phyloP scores from a whole-genome alignment of 768 basidiomycete genomes.

The Auricularia heimuer region DNA sequence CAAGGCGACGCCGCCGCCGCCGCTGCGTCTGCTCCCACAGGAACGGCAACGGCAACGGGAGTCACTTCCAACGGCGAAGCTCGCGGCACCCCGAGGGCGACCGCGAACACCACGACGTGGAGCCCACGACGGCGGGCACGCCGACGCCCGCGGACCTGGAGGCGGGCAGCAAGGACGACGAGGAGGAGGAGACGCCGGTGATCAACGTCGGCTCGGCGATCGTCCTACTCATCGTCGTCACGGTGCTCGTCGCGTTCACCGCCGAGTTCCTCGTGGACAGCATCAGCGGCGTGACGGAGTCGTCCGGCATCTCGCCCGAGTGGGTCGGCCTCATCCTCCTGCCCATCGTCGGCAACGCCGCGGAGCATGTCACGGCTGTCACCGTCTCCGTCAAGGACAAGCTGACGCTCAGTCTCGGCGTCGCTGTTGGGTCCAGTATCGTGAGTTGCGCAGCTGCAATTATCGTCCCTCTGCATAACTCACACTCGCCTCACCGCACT shows the following conservation, averaged over 20 bases:
- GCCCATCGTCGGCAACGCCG: slow-evolving; percentile 87
- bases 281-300: slow-evolving; percentile 59
- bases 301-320: slow-evolving; percentile 53
- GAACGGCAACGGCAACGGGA: too few relatives aligned
- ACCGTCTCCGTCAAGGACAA: slow-evolving; percentile 87
- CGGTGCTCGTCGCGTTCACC: slow-evolving; percentile 52
- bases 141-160: background rate
- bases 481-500: background rate
- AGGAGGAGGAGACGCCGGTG: slow-evolving; percentile 42
- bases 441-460: slow-evolving; percentile 30
- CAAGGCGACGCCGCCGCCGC: too few relatives aligned
- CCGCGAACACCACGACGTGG: background rate
- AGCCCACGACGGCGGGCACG: background rate
- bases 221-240: slow-evolving; percentile 45
- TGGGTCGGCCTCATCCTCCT: slow-evolving; percentile 87
- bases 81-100: background rate
- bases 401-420: slow-evolving; percentile 74
- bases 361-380: slow-evolving; percentile 88
- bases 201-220: slow-evolving; percentile 52
- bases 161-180: slow-evolving; percentile 16
- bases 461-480: background rate
- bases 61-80: too few relatives aligned
- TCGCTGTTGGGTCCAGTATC: slow-evolving; percentile 81
- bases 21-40: too few relatives aligned
- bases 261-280: slow-evolving; percentile 70